Base-by-base conservation (phyloP, 106 monocot species). In the Amphibolis antarctica region DNA sequence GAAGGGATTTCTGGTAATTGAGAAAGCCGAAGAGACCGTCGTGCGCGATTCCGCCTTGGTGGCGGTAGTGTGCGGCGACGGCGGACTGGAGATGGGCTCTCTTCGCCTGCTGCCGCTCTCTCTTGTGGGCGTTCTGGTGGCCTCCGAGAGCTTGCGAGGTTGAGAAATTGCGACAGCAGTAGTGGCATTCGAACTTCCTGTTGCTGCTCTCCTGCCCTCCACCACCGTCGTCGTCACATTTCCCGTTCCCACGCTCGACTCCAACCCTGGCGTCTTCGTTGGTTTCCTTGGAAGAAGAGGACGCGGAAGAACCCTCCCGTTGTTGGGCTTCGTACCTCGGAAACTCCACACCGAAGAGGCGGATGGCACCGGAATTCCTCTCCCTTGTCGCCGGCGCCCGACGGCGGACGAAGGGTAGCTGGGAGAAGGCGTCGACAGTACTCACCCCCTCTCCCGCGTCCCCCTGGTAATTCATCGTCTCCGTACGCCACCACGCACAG, bases 41-140 rank as follows among this genome's bases (percentile, higher is more conserved):
- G 65, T 86, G 82, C 46, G 89, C 78, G 23, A 10, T 13, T 68
- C 79, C 79, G 21, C 83, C 51, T 59, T 76, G 70, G 71, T 81
- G 69, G 60, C 20, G 43, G 60, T 61, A 61, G 46, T 65, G 76
- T 0, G 70, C 70, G 5, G 88, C 82, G 17, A 36, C 20, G 20
- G 70, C 51, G 1, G 88, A 74, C 46, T 94, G 94, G 22, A 89
- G 75, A 27, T 89, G 86, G n/a, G 79, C 83, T n/a, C 84, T 69
- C 78, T 89, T 90, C 0, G 86, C 83, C 28, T 82, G 84, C 72
- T 96, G 90, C 7, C 96, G 76, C 78, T 96, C 96, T 0, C 86
- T 66, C 72, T 89, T 93, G 86, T 93, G 93, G 46, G 93, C 93
- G 75, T 93, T 93, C 74, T 93, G 93, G 79, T 93, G 93, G 21